These are phyloP conservation scores for Luvunga scandens DNA, from an alignment of 345 rosid species.

Conservation along the genomic window DNA sequence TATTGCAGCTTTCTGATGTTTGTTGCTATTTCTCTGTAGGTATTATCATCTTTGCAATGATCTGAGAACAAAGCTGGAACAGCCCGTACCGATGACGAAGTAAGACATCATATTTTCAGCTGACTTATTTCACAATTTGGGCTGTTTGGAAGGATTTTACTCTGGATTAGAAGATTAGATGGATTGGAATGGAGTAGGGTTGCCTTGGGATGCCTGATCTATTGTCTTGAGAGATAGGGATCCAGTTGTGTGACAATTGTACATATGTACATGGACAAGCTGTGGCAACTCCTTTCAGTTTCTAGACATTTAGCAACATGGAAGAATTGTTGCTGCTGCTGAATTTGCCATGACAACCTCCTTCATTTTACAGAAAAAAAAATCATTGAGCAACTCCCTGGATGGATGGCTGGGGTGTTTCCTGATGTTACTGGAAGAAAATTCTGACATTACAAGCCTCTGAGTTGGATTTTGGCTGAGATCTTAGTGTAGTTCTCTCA, in stretches of 20 bases:
- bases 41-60: not conserved
- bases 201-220: too few species aligned
- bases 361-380: not conserved
- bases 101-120: not conserved
- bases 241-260: not conserved
- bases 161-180: not conserved
- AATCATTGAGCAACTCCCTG: not conserved
- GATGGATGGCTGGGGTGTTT: not conserved
- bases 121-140: not conserved
- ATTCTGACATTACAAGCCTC: not conserved
- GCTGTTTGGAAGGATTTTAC: not conserved
- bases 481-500: not conserved
- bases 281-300: not conserved
- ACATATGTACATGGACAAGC: not conserved
- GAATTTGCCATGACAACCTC: not conserved
- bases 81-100: not conserved
- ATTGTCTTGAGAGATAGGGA: not conserved
- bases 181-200: too few species aligned
- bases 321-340: not conserved
- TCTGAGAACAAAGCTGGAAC: constrained; percentile 5
- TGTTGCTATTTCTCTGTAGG: constrained; percentile 21
- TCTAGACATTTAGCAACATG: not conserved
- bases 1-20: not conserved
- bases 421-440: not conserved
- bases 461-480: not conserved